Conservation (phyloP, 257 asterid species). For the Solanum chiquidenum region DNA sequence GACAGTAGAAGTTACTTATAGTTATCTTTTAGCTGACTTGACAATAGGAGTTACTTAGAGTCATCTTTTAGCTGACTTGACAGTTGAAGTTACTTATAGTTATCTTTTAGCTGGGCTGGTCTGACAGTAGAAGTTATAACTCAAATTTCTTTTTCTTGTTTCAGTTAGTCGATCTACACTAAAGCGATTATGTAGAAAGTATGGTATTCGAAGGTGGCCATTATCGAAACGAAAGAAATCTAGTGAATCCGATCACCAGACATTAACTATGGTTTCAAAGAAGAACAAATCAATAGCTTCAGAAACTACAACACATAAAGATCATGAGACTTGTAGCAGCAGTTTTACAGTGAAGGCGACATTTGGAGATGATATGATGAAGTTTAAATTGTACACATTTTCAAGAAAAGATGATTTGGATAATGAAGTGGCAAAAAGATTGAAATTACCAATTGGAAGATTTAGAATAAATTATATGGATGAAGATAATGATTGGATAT, state of each 20-base stretch:
- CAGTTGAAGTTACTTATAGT: not conserved
- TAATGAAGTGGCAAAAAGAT: not conserved
- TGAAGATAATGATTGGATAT: constrained; percentile 1
- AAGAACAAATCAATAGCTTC: not conserved
- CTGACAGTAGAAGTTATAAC: not conserved
- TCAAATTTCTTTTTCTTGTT: not conserved
- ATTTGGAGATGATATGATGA: not conserved
- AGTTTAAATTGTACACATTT: not conserved
- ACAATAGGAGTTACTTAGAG: not conserved
- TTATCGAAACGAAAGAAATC: constrained; percentile 12
- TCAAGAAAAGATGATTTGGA: not conserved
- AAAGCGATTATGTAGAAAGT: constrained; percentile 87
- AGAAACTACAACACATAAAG: not conserved
- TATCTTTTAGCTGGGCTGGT: not conserved
- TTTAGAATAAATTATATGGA: not conserved
- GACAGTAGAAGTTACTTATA: not conserved
- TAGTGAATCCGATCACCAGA: not conserved
- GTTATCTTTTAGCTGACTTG: not conserved
- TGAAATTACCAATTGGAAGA: not conserved
- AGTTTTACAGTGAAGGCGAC: not conserved
- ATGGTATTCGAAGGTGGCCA: constrained; percentile 91
- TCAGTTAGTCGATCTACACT: constrained; percentile 89
- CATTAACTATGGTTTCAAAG: not conserved
- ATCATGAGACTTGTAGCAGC: not conserved
- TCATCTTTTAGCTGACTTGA: not conserved